A percentile compares a stretch with the other conserved stretches of the same genome.
These are phyloP conservation scores for Calocybe indica DNA, from an alignment of 768 basidiomycete species.

Conservation along the genomic window DNA sequence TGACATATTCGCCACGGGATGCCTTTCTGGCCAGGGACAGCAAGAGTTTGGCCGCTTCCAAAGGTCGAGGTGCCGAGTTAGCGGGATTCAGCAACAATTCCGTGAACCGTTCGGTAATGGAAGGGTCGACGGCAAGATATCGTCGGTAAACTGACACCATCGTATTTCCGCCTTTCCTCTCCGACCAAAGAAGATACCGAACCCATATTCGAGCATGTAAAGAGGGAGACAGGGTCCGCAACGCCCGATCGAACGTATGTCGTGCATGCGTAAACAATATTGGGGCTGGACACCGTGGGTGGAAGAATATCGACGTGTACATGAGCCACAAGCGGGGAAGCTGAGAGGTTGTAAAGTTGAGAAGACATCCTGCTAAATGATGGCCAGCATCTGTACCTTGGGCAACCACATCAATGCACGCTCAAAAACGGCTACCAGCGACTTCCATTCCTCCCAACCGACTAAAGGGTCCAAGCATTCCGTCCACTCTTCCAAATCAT, in stretches of 20 bases:
- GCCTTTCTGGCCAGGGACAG: slow-evolving; percentile 82
- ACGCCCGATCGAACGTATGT: slow-evolving; percentile 87
- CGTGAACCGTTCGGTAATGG: slow-evolving; percentile 74
- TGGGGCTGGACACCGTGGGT: slow-evolving; percentile 80
- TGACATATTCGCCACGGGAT: slow-evolving; percentile 73
- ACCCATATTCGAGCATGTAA: slow-evolving; percentile 91
- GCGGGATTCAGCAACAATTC: slow-evolving; percentile 59
- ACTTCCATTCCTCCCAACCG: slow-evolving; percentile 97
- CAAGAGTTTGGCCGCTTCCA: slow-evolving; percentile 91
- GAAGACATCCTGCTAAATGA: not conserved
- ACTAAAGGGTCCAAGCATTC: slow-evolving; percentile 80
- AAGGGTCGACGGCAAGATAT: slow-evolving; percentile 79
- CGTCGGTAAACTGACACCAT: slow-evolving; percentile 82
- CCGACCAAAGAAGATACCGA: slow-evolving; percentile 89
- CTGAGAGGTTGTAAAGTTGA: slow-evolving; percentile 31
- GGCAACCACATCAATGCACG: slow-evolving; percentile 94
- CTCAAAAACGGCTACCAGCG: slow-evolving; percentile 83
- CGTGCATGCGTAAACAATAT: slow-evolving; percentile 89
- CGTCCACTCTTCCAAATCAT: slow-evolving; percentile 80
- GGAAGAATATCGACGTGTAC: slow-evolving; percentile 86
- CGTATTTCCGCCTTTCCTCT: slow-evolving; percentile 71
- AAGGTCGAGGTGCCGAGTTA: slow-evolving; percentile 58
- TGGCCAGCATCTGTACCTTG: slow-evolving; percentile 46
- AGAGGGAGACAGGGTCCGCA: slow-evolving; percentile 90
- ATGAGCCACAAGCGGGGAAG: slow-evolving; percentile 92